These are phyloP conservation scores for Mycena pura DNA, from an alignment of 768 basidiomycete species.

Conservation along the genomic window DNA sequence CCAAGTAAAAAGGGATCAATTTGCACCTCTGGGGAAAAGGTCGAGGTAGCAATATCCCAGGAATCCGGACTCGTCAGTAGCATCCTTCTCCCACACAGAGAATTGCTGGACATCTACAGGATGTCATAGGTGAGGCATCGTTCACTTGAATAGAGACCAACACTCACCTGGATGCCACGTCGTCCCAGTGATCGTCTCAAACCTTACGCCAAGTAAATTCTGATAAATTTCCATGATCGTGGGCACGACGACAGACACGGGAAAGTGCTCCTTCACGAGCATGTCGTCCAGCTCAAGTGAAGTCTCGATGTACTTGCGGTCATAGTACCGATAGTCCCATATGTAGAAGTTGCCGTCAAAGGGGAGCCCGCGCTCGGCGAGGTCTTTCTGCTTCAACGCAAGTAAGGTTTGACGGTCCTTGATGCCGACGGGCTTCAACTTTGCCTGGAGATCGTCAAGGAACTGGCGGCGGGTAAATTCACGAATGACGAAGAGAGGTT, in stretches of 20 bases:
- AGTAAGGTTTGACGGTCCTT: slow-evolving; percentile 74
- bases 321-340: slow-evolving; percentile 87
- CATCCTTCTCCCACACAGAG: slow-evolving; percentile 83
- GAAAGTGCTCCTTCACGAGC: slow-evolving; percentile 89
- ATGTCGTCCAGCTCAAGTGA: slow-evolving; percentile 75
- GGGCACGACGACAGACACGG: slow-evolving; percentile 82
- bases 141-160: background rate
- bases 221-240: slow-evolving; percentile 86
- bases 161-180: slow-evolving; percentile 86
- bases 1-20: background rate
- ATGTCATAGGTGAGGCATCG: slow-evolving; percentile 5
- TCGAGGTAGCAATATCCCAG: slow-evolving; percentile 89
- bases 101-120: slow-evolving; percentile 87
- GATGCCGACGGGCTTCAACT: slow-evolving; percentile 73
- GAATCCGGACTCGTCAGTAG: slow-evolving; percentile 73
- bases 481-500: slow-evolving; percentile 6
- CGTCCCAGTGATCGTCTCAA: slow-evolving; percentile 65
- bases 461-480: slow-evolving; percentile 53
- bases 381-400: slow-evolving; percentile 77
- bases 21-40: slow-evolving; percentile 79
- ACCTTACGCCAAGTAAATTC: slow-evolving; percentile 77
- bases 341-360: slow-evolving; percentile 79
- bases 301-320: slow-evolving; percentile 70
- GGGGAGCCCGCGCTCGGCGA: slow-evolving; percentile 60
- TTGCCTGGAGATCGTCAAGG: slow-evolving; percentile 75